A percentile compares a stretch with the other conserved stretches of the same genome.
Conservation (phyloP, 2,329 filamentous ascomycete species). For the Chaetomium globosum region DNA sequence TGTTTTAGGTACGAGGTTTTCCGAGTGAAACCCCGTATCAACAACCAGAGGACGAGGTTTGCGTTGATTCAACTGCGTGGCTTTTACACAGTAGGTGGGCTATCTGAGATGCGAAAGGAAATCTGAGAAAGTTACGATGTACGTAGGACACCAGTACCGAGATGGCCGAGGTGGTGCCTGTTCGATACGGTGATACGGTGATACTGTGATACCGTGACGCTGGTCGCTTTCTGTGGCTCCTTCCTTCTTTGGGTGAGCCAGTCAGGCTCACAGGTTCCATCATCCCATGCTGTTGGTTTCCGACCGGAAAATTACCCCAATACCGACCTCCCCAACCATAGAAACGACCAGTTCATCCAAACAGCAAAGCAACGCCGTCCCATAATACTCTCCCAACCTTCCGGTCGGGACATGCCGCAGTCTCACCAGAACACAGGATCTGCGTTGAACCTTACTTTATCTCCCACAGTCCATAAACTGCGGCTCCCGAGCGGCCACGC, state of each 20-base stretch:
- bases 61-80: too few relatives aligned
- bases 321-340: neutral
- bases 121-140: neutral
- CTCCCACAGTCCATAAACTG: neutral
- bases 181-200: neutral
- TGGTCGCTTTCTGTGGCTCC: neutral
- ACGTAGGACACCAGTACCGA: neutral
- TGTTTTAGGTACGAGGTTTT: neutral
- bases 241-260: constrained; percentile 3
- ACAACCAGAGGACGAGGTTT: neutral
- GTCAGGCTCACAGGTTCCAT: neutral
- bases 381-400: neutral
- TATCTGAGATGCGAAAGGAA: neutral
- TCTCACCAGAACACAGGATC: constrained; percentile 23
- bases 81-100: too few relatives aligned
- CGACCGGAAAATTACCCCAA: constrained; percentile 1
- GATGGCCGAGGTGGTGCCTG: neutral
- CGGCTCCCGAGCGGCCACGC: neutral
- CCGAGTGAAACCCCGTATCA: neutral
- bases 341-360: constrained; percentile 6
- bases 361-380: neutral
- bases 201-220: neutral
- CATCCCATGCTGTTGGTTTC: neutral
- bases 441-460: constrained; percentile 21
- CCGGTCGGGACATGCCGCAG: constrained; percentile 9